Percentiles rank a stretch among this genome's conserved stretches.
phyloP scores from a whole-genome alignment of 2,329 filamentous ascomycete genomes.

The Fusarium sp. region DNA sequence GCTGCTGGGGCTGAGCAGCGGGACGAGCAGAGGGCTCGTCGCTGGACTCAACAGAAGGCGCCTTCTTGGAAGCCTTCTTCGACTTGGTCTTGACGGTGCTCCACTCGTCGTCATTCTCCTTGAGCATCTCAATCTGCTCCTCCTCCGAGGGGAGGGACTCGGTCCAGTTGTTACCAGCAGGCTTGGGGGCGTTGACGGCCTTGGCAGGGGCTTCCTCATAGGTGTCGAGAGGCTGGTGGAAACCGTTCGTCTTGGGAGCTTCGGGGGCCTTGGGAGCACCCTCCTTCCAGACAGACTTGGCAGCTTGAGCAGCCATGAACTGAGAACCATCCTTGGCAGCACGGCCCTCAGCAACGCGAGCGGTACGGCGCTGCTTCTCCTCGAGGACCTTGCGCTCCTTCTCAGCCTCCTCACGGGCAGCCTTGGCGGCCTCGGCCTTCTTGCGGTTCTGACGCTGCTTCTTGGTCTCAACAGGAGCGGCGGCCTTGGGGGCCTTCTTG shows the following conservation, averaged over 20 bases:
- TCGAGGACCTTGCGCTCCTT: constrained; percentile 79
- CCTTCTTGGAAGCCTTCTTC: constrained; percentile 58
- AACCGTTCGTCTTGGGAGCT: constrained; percentile 49
- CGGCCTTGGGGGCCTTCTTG: constrained; percentile 70
- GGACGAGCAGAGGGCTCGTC: constrained; percentile 49
- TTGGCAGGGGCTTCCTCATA: constrained; percentile 57
- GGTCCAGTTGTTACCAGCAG: constrained; percentile 58
- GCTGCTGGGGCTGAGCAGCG: constrained; percentile 48
- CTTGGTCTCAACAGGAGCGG: constrained; percentile 83
- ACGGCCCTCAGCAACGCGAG: constrained; percentile 84
- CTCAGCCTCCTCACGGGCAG: constrained; percentile 80
- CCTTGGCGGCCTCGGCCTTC: constrained; percentile 86
- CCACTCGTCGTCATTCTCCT: constrained; percentile 66
- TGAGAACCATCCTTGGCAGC: constrained; percentile 83
- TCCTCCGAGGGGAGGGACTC: constrained; percentile 69
- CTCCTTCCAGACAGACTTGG: constrained; percentile 58
- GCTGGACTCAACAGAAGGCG: constrained; percentile 50
- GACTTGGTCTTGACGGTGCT: constrained; percentile 67
- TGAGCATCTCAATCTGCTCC: constrained; percentile 70
- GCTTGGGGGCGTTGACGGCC: constrained; percentile 47
- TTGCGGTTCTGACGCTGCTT: constrained; percentile 94
- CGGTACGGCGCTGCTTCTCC: constrained; percentile 86
- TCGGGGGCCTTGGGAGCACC: constrained; percentile 50
- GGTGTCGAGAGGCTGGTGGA: constrained; percentile 68
- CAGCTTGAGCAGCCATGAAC: constrained; percentile 61